These are phyloP conservation scores for Alternaria triticimaculans DNA, from an alignment of 2,329 filamentous ascomycete species.

Conservation along the genomic window DNA sequence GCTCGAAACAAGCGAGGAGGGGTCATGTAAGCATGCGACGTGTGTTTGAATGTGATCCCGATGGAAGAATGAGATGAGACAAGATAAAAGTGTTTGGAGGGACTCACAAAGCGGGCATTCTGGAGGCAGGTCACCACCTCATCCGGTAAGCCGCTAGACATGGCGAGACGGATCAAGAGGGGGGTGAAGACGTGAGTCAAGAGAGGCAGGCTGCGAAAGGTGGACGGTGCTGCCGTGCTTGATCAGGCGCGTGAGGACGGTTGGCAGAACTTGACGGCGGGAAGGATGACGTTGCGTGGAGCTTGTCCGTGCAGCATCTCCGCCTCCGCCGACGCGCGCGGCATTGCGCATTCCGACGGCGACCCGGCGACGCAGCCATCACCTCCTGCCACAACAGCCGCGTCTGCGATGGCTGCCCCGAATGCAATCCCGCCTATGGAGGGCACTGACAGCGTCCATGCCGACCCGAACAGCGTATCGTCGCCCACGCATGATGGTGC, in stretches of 20 bases:
- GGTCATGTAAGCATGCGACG: neutral
- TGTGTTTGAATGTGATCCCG: neutral
- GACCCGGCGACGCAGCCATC: constrained; percentile 2
- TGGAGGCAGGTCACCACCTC: constrained; percentile 92
- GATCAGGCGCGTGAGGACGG: constrained; percentile 1
- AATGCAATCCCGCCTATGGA: constrained; percentile 44
- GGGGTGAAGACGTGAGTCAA: constrained; percentile 11
- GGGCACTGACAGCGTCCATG: constrained; percentile 41
- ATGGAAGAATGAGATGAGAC: neutral
- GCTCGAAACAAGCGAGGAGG: constrained; percentile 6
- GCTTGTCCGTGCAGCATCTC: constrained; percentile 12
- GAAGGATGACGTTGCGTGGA: constrained; percentile 15
- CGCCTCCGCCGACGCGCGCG: constrained; percentile 5
- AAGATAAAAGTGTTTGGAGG: neutral
- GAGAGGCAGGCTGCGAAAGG: neutral
- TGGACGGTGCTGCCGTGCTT: neutral
- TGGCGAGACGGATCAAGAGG: constrained; percentile 4
- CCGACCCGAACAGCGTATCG: constrained; percentile 33
- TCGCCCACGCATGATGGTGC: constrained; percentile 26
- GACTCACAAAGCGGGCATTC: constrained; percentile 86
- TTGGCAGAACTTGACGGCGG: constrained; percentile 6
- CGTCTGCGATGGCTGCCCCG: constrained; percentile 38
- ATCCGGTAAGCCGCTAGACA: constrained; percentile 71
- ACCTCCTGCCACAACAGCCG: constrained; percentile 1
- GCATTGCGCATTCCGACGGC: constrained; percentile 7